Base-by-base conservation (phyloP, 805 yeast species). In the Lipomyces yamanashiensis region DNA sequence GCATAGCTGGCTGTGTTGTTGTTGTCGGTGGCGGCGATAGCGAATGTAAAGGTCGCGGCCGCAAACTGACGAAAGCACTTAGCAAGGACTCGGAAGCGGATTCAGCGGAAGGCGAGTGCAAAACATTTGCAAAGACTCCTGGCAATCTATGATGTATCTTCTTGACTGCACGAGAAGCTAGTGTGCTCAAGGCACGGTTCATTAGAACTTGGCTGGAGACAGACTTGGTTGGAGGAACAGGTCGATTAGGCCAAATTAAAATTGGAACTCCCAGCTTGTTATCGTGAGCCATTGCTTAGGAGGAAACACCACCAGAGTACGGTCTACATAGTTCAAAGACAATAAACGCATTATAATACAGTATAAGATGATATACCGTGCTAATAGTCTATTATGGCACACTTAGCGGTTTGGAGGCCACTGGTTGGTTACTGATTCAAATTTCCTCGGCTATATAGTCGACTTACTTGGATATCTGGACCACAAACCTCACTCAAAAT, bases 11-110 rank as follows among this genome's bases (percentile, higher is more conserved):
- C 48, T 17, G 28, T 9, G 49, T 12, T 47, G 59, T 17, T 9
- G 59, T 17, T 33, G 59, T 19, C 28, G 59, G 43, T 21, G 59
- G 36, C 39, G 59, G 19, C 40, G 45, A 34, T 39, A 52, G 39
- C 43, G 47, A 43, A 12, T 40, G 28, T 36, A 39, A 45, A 3
- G 28, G 28, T 28, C 28, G 28, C 5, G 28, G 5, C 28, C 28
- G 28, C 28, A 28, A 28, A 28, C 28, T 28, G 28, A 28, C 28
- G 28, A 23, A 21, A 45, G 50, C 19, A 15, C 39, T 33, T 28
- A 19, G 13, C 15, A 21, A 19, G 7, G 33, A 17, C 43, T 12
- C 33, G 12, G 55, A 52, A 52, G 41, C 10, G 9, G 41, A 19
- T 15, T 33, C 13, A 52, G 47, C 15, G 4, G 55, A 52, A 8